These are phyloP conservation scores for Vanrija humicola DNA, from an alignment of 1,284 basidiomycete genomes.

Conservation along the genomic window DNA sequence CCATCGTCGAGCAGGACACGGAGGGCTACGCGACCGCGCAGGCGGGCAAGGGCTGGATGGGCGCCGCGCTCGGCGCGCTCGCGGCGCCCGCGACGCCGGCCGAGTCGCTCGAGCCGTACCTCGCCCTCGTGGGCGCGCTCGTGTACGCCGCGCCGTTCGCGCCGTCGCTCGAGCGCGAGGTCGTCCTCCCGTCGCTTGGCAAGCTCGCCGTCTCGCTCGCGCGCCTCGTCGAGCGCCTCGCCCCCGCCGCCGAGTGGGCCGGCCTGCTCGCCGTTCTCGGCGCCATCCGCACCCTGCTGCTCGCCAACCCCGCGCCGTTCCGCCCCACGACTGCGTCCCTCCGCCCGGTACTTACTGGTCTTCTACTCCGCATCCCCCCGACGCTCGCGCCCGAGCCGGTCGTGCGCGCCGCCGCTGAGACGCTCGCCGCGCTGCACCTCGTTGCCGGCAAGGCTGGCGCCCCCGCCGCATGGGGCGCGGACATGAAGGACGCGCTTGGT, in stretches of 20 bases:
- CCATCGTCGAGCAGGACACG: slow-evolving; percentile 32
- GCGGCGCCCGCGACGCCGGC: slow-evolving; percentile 4
- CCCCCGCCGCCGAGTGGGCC: slow-evolving; percentile 21
- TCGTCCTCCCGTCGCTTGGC: slow-evolving; percentile 41
- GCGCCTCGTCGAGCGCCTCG: slow-evolving; percentile 27
- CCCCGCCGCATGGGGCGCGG: slow-evolving; percentile 30
- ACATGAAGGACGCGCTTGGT: slow-evolving; percentile 34
- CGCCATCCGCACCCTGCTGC: slow-evolving; percentile 24
- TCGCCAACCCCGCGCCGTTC: slow-evolving; percentile 40
- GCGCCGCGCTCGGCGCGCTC: slow-evolving; percentile 25
- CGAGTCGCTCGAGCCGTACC: slow-evolving; percentile 9
- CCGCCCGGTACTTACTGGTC: slow-evolving; percentile 21
- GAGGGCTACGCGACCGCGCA: slow-evolving; percentile 37
- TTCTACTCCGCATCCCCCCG: slow-evolving; percentile 26
- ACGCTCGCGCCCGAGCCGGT: slow-evolving; percentile 7
- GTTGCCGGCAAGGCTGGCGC: slow-evolving; percentile 42
- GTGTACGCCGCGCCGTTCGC: slow-evolving; percentile 27
- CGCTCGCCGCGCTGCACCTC: slow-evolving; percentile 35
- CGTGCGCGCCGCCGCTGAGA: slow-evolving; percentile 16
- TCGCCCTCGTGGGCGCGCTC: slow-evolving; percentile 26
- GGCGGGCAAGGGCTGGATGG: slow-evolving; percentile 42
- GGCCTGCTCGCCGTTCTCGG: slow-evolving; percentile 20
- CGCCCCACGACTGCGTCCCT: slow-evolving; percentile 32
- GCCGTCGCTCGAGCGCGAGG: slow-evolving; percentile 43
- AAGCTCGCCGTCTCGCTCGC: slow-evolving; percentile 37